A percentile compares a stretch with the other conserved stretches of the same genome.
Evolutionary conservation across 1,284 basidiomycete genomes (phyloP).

Genomic region (Leccinum pachyderme): DNA sequence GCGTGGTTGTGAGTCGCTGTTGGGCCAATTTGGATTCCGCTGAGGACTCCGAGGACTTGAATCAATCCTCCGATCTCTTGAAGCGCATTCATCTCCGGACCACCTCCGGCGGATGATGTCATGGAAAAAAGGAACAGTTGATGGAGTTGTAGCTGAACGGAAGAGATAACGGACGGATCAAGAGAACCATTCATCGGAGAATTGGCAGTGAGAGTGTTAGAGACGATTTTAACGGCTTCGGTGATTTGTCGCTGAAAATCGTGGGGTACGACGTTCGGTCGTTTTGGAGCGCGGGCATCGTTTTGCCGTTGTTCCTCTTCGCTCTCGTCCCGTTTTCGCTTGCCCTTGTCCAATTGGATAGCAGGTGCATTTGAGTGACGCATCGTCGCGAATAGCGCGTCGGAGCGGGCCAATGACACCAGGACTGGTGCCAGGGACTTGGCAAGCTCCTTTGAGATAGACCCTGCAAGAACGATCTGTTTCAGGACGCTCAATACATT

Average conservation of each 20-base stretch:
- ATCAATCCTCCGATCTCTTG: slow-evolving; percentile 75
- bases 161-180: slow-evolving; percentile 55
- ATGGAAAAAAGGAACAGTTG: slow-evolving; percentile 73
- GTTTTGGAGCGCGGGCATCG: slow-evolving; percentile 40
- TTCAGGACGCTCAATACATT: slow-evolving; percentile 57
- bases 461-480: slow-evolving; percentile 44
- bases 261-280: slow-evolving; percentile 39
- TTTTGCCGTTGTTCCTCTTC: slow-evolving; percentile 42
- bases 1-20: slow-evolving; percentile 28
- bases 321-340: slow-evolving; percentile 62
- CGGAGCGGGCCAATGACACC: slow-evolving; percentile 60
- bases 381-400: slow-evolving; percentile 59
- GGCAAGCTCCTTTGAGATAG: slow-evolving; percentile 51
- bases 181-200: slow-evolving; percentile 42
- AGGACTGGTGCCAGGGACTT: slow-evolving; percentile 56
- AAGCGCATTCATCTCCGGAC: slow-evolving; percentile 51
- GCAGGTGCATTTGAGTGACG: slow-evolving; percentile 58
- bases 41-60: slow-evolving; percentile 74
- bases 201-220: slow-evolving; percentile 41
- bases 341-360: slow-evolving; percentile 59
- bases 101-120: slow-evolving; percentile 56
- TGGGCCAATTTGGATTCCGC: slow-evolving; percentile 66
- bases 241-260: slow-evolving; percentile 51
- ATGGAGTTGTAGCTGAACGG: slow-evolving; percentile 66
- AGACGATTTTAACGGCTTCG: slow-evolving; percentile 55